Conservation (phyloP, 352 stramenopile species). For the Phytopythium helicoides region DNA sequence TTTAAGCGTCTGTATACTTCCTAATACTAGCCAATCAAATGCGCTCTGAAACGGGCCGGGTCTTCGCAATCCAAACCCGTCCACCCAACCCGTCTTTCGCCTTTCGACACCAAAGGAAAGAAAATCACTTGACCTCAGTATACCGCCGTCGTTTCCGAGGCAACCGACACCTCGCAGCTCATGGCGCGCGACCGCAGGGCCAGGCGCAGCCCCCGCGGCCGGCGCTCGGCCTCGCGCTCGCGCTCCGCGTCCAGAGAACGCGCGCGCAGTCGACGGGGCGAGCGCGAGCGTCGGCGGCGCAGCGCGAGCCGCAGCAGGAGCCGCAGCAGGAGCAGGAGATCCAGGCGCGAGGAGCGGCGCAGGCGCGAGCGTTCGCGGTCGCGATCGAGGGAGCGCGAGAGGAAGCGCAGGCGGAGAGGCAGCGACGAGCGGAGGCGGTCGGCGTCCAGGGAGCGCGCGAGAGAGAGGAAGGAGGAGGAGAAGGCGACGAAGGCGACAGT, state of each 20-base stretch:
- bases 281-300: background rate
- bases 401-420: background rate
- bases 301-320: background rate
- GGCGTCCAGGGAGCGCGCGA: background rate
- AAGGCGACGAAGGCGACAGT: background rate
- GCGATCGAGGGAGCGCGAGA: background rate
- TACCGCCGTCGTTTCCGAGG: too few species aligned
- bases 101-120: too few species aligned
- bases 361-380: slow-evolving; percentile 4
- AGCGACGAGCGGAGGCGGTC: too few species aligned
- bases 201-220: too few species aligned
- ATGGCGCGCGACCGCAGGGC: too few species aligned
- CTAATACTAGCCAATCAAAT: too few species aligned
- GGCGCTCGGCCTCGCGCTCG: slow-evolving; percentile 1
- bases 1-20: too few species aligned
- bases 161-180: too few species aligned
- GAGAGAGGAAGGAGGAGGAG: background rate
- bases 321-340: slow-evolving; percentile 3
- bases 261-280: background rate
- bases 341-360: background rate
- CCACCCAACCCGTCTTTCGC: too few species aligned
- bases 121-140: too few species aligned
- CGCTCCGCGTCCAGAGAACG: background rate
- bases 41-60: too few species aligned
- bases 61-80: too few species aligned